phyloP scores from a whole-genome alignment of 768 basidiomycete species.

The Leucosporidium yakuticum region DNA sequence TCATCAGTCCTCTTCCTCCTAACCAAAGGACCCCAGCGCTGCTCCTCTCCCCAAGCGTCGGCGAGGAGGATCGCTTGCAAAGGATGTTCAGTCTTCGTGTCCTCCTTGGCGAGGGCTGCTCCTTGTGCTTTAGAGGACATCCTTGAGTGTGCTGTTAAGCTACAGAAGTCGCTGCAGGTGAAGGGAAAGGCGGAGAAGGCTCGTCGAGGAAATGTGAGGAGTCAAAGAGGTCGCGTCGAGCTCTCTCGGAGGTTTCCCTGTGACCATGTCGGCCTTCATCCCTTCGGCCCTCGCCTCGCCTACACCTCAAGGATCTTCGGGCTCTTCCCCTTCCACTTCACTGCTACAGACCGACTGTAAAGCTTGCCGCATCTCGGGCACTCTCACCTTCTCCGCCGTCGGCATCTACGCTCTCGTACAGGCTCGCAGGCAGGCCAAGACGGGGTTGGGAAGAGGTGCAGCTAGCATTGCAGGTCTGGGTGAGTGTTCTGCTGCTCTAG shows the following conservation, averaged over 20 bases:
- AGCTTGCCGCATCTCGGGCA: constrained; percentile 29
- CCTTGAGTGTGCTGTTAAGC: background rate
- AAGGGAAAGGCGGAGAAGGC: background rate
- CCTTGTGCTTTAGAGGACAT: constrained; percentile 19
- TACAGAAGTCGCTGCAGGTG: background rate
- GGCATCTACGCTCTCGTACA: constrained; percentile 24
- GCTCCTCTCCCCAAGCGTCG: constrained; percentile 48
- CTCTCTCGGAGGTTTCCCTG: background rate
- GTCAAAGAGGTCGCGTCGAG: background rate
- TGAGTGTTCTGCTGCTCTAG: background rate
- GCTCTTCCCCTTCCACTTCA: too few relatives aligned
- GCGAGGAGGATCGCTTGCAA: constrained; percentile 92
- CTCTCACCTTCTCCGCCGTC: constrained; percentile 30
- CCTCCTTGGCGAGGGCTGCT: constrained; percentile 34
- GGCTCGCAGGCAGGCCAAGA: constrained; percentile 12
- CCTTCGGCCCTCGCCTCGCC: background rate
- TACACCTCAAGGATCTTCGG: too few relatives aligned
- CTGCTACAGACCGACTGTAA: constrained; percentile 19
- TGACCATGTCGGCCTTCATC: background rate
- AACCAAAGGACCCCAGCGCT: constrained; percentile 36
- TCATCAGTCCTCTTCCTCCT: constrained; percentile 32
- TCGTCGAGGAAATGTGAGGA: background rate
- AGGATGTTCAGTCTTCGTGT: constrained; percentile 68
- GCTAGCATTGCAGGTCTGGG: constrained; percentile 20
- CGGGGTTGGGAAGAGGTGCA: constrained; percentile 13